Base-by-base conservation (phyloP, 2,329 filamentous ascomycete genomes). In the Tothia fuscella region DNA sequence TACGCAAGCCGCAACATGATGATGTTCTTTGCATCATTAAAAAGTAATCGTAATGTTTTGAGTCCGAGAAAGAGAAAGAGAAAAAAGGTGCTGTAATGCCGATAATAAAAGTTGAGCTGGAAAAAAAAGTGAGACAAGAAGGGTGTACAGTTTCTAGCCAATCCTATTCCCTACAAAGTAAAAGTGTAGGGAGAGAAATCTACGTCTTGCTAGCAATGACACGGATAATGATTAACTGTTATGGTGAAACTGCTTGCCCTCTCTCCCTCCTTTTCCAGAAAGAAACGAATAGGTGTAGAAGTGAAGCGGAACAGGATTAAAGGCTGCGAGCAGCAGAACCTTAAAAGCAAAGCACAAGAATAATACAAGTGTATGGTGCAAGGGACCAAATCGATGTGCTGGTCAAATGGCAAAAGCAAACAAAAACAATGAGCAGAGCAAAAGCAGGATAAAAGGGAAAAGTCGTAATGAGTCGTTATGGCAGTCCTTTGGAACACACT, bases 21-120 rank as follows among this genome's bases (percentile, higher is more conserved):
- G 22, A 37, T 37, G 28, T 19, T 37, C 35, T 37, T 37, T 25
- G 35, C 21, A 37, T 37, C 35, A 37, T 37, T 37, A 37, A 21
- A 37, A 37, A 37, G 19, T 37, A 37, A 37, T 36, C 25, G 19
- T 13, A 36, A 6, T 22, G 19, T 22, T 14, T n/a, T 22, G 22
- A 22, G 19, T 14, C 33, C 25, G 19, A 3, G 20, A 5, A 37
- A 10, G 21, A 13, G 10, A n/a, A 26, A 37, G 19, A 26, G 6
- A 25, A 10, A 6, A 9, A 29, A n/a, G 35, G n/a, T 26, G 22
- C 25, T 26, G 7, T 17, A 26, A 28, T 37, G 20, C n/a, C 14
- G n/a, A 37, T 28, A 10, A 9, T 21, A 12, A 14, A 16, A 37
- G n/a, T 9, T 7, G 21, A 25, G 35, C 6, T 17, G 35, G 28